Percentiles rank a stretch among this genome's conserved stretches.
Conservation (phyloP, 2,329 filamentous ascomycete species). For the Ceratocystis eucalypticola region DNA sequence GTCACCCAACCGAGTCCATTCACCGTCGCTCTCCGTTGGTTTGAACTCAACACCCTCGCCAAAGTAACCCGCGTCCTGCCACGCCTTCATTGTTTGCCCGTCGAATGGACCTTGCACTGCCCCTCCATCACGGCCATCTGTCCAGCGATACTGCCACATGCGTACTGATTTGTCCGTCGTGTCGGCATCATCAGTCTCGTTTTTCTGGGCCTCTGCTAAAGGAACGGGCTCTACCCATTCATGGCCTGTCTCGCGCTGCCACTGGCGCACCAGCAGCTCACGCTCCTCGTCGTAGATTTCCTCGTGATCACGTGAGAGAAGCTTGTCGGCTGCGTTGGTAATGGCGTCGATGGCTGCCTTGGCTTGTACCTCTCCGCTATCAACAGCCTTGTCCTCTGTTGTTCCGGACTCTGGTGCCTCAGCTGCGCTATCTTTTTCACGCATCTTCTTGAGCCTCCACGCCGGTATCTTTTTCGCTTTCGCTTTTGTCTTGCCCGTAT, state of each 20-base stretch:
- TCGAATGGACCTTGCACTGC: constrained; percentile 75
- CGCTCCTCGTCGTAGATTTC: constrained; percentile 89
- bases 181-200: constrained; percentile 13
- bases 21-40: constrained; percentile 38
- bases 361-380: constrained; percentile 55
- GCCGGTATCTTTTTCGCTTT: constrained; percentile 46
- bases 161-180: constrained; percentile 21
- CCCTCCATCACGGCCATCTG: constrained; percentile 68
- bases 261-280: constrained; percentile 71
- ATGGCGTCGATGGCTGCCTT: constrained; percentile 66
- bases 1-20: constrained; percentile 38
- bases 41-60: constrained; percentile 75
- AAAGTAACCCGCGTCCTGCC: constrained; percentile 88
- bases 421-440: constrained; percentile 35
- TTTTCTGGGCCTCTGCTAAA: constrained; percentile 24
- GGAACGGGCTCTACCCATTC: constrained; percentile 47
- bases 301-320: constrained; percentile 67
- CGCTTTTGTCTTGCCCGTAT: constrained; percentile 38
- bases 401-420: constrained; percentile 42
- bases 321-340: constrained; percentile 77
- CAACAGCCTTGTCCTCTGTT: constrained; percentile 53
- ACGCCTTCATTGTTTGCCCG: constrained; percentile 70
- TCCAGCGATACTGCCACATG: constrained; percentile 90
- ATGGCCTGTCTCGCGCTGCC: constrained; percentile 72
- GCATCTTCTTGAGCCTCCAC: constrained; percentile 58